Base-by-base conservation (phyloP, 257 asterid species). In the Thymus mandschuricus region DNA sequence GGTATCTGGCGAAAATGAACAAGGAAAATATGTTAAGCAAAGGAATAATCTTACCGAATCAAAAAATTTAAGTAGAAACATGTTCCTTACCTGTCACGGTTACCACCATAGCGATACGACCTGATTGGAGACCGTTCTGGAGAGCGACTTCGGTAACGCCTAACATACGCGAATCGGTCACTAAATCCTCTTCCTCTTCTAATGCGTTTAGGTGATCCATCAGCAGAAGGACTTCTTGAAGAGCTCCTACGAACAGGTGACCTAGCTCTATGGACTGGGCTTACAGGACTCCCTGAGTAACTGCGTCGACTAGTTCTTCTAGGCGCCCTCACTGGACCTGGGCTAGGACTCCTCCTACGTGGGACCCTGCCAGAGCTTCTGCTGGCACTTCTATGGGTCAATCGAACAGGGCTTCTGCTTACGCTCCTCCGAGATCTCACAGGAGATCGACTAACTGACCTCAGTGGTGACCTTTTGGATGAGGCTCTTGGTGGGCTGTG, bases 141-240 rank as follows among this genome's bases (percentile, higher is more conserved):
- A 65, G 98, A 87, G 57, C 96, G 98, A 62, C 99, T 95, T 76
- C 96, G 76, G 75, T 88, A 95, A 56, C 94, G 88, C 27, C 96
- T 85, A 1, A 85, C 98, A 58, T 75, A 95, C 4, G 98, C 83
- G 81, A 75, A 95, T 9, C 92, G 86, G 54, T 95, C 99, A 75
- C 98, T 95, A 57, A 95, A 95, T n/a, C 99, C 99, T 81, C 99
- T 83, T 28, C 99, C 99, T 81, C 97, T 86, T 75, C 98, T 85
- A 54, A 92, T 81, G 75, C 96, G 95, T 82, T 86, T 88, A 54
- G 99, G 90, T 31, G 99, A 92, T 65, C 92, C 98, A 76, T 87
- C 97, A 12, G 44, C 86, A 0, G 97, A 88, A 75, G 87, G 90
- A 70, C 99, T 94, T 76, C 96, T 95, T 57, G 99, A 95, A 10